Evolutionary conservation across 768 basidiomycete species (phyloP), one percentile per base, ranked within the genome.

Genomic region (Leccinum subgranulosum): DNA sequence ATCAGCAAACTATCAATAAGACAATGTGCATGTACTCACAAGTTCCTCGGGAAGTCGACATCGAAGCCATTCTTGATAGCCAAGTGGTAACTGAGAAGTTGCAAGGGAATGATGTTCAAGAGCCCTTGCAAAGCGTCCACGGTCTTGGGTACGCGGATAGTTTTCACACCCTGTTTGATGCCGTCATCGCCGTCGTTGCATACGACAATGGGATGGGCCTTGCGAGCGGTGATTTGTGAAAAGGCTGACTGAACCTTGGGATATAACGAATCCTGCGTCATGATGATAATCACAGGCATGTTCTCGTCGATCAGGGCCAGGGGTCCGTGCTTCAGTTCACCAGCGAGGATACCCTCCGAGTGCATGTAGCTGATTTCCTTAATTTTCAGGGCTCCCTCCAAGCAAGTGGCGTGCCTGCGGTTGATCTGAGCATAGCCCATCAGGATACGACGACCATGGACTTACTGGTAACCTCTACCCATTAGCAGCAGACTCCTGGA

Each of bases 311-410:
- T 90, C 64, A 99, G 78, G 54, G 97, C 97, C 55, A 99, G 86
- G 55, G 97, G 97, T 47, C 97, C 97, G 71, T 99, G 97, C 80
- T 99, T 99, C 63, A 99, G 80, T 78, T 99, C 97, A 64, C 97
- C 97, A 23, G 97, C 97, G 56, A 99, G 86, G 72, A 98, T 98
- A 70, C 90, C 90, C 80, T 69, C 66, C 15, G 68, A 68, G 51
- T 72, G 73, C 70, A 77, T 74, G 77, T 98, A 98, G 55, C 90
- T 91, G 73, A 98, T 95, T 80, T 98, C 97, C 79, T 99, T 99
- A 79, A 99, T 98, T 81, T 99, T 99, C 67, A 99, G 77, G 7
- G 97, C 97, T 56, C 95, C 97, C 74, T 99, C 97, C 49, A 99
- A 81, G 75, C 96, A 98, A 7, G 97, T 99, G 7, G 97, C 97